Evolutionary conservation across 495 filamentous ascomycete genomes (phyloP).

Genomic region (Viridothelium virens): DNA sequence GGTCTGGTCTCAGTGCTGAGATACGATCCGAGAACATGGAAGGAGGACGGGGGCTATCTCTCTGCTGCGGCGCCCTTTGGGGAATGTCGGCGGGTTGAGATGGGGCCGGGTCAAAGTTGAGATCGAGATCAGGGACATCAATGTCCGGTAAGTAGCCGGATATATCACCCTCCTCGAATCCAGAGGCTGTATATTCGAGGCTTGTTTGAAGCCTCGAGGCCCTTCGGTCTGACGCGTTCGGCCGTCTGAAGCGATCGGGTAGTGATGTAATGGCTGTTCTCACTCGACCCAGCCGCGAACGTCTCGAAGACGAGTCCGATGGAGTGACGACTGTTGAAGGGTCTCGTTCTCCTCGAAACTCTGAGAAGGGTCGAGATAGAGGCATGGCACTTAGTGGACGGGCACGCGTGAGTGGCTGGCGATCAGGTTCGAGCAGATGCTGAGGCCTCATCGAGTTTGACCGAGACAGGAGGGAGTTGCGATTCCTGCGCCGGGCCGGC

Average conservation of each 20-base stretch:
- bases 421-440: background rate
- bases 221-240: background rate
- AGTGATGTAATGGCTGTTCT: background rate
- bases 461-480: conserved; percentile 6
- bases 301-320: background rate
- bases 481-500: conserved; percentile 4
- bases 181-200: background rate
- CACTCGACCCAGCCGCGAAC: conserved; percentile 7
- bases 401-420: background rate
- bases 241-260: background rate
- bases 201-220: background rate
- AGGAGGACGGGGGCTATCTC: conserved; percentile 18
- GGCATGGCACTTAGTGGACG: conserved; percentile 7
- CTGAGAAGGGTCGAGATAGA: conserved; percentile 6
- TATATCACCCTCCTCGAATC: conserved; percentile 14
- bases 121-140: conserved; percentile 26
- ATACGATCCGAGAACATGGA: conserved; percentile 23
- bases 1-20: conserved; percentile 29
- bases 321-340: background rate
- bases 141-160: conserved; percentile 21
- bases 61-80: conserved; percentile 13
- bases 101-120: conserved; percentile 27
- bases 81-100: conserved; percentile 8
- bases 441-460: conserved; percentile 2
- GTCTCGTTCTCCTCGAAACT: background rate